phyloP scores from a whole-genome alignment of 768 basidiomycete genomes.

The Erythrobasidium yunnanense region DNA sequence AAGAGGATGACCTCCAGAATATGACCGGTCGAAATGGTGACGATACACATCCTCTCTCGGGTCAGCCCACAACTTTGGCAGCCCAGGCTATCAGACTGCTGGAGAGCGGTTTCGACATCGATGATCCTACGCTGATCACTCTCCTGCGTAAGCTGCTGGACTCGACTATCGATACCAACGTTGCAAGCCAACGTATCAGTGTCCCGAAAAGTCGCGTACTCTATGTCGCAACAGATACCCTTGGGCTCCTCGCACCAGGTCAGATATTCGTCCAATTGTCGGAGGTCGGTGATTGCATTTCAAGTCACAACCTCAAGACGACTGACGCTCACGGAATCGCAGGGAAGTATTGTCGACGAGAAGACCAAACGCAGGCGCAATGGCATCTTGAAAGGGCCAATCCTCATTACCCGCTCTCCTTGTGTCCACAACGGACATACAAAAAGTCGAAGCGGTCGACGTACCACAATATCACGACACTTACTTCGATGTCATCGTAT shows the following conservation, averaged over 20 bases:
- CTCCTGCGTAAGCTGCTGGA: neutral
- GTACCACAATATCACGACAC: neutral
- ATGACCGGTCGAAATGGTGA: neutral
- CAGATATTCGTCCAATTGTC: slow-evolving; percentile 10
- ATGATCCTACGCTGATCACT: neutral
- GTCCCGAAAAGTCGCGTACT: neutral
- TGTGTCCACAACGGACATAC: neutral
- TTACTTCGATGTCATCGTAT: slow-evolving; percentile 12
- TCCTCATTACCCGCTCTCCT: neutral
- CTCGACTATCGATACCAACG: neutral
- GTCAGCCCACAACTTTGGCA: neutral
- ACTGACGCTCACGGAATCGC: neutral
- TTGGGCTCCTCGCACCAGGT: neutral
- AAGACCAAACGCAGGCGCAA: neutral
- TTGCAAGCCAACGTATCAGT: neutral
- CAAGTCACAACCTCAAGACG: too few relatives aligned
- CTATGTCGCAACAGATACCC: neutral
- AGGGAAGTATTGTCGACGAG: neutral
- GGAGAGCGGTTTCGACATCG: neutral
- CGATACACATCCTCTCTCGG: neutral
- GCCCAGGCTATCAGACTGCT: neutral
- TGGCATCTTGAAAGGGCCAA: neutral
- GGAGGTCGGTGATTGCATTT: neutral
- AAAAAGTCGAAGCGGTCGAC: slow-evolving; percentile 2
- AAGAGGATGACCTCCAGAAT: neutral